A percentile compares a stretch with the other conserved stretches of the same genome.
phyloP scores from a whole-genome alignment of 2,329 filamentous ascomycete species.

The Neonectria ditissima region DNA sequence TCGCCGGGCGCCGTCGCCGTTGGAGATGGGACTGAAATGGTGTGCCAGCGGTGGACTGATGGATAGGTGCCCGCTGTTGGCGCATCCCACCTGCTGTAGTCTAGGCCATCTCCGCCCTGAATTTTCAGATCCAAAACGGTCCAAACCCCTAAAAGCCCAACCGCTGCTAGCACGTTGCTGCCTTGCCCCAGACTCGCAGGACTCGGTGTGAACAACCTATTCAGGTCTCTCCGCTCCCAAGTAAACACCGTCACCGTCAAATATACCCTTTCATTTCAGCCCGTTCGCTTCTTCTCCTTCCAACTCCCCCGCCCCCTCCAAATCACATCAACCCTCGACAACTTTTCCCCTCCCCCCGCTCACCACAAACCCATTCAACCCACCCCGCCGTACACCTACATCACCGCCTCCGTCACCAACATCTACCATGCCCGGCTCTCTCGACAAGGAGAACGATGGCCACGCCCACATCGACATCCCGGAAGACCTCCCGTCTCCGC shows the following conservation, averaged over 20 bases:
- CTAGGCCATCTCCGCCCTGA: conserved; percentile 17
- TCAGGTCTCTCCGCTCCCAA: neutral
- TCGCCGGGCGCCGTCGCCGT: neutral
- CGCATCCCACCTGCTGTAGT: conserved; percentile 16
- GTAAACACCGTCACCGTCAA: conserved; percentile 13
- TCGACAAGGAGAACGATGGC: conserved; percentile 52
- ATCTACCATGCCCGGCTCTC: conserved; percentile 55
- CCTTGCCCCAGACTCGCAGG: conserved; percentile 6
- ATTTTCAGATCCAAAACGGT: conserved; percentile 15
- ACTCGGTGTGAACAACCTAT: conserved; percentile 17
- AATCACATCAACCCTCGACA: conserved; percentile 6
- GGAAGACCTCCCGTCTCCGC: conserved; percentile 55
- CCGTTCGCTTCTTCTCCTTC: conserved; percentile 1
- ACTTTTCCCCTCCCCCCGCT: conserved; percentile 12
- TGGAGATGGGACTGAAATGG: conserved; percentile 1
- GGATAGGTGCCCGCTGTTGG: too few species aligned
- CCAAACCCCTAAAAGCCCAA: conserved; percentile 16
- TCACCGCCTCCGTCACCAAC: conserved; percentile 15
- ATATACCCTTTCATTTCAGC: conserved; percentile 3
- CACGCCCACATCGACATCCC: conserved; percentile 63
- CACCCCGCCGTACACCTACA: conserved; percentile 25
- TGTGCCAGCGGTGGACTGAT: conserved; percentile 25
- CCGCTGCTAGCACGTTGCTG: conserved; percentile 14
- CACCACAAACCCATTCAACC: conserved; percentile 32
- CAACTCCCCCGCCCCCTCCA: conserved; percentile 18